Percentiles rank a stretch among this genome's conserved stretches.
Evolutionary conservation across 768 basidiomycete genomes (phyloP).

Genomic region (Tylopilus sp.): DNA sequence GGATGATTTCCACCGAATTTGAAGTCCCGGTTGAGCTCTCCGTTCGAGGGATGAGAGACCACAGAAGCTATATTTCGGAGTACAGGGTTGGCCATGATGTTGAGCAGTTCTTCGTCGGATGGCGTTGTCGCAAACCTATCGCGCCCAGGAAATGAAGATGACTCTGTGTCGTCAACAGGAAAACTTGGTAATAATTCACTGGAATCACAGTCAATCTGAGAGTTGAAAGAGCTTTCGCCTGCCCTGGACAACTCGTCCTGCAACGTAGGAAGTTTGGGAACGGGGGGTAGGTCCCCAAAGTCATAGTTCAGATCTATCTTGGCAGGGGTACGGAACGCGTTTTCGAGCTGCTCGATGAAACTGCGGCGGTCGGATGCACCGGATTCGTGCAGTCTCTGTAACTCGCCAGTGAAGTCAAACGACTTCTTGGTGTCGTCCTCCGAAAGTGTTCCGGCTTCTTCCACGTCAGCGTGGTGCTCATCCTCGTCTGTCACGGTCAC

Average conservation of each 20-base stretch:
- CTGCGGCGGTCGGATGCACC: slow-evolving; percentile 66
- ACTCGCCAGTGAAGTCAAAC: slow-evolving; percentile 82
- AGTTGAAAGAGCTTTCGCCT: slow-evolving; percentile 22
- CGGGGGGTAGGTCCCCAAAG: slow-evolving; percentile 47
- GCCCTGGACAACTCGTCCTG: slow-evolving; percentile 26
- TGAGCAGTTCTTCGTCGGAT: slow-evolving; percentile 34
- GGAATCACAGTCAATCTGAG: slow-evolving; percentile 16
- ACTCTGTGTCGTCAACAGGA: slow-evolving; percentile 30
- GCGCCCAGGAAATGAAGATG: slow-evolving; percentile 39
- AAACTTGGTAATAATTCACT: slow-evolving; percentile 14
- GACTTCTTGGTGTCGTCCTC: slow-evolving; percentile 73
- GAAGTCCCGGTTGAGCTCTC: slow-evolving; percentile 68
- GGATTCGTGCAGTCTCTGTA: slow-evolving; percentile 65
- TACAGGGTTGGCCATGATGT: slow-evolving; percentile 12
- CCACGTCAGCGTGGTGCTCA: slow-evolving; percentile 37
- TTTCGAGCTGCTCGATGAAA: slow-evolving; percentile 81
- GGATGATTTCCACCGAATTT: slow-evolving; percentile 60
- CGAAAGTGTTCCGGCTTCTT: slow-evolving; percentile 41
- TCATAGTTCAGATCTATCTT: slow-evolving; percentile 57
- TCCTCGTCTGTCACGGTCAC: slow-evolving; percentile 46
- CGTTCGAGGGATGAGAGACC: slow-evolving; percentile 51
- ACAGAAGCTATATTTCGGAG: slow-evolving; percentile 31
- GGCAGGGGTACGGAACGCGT: slow-evolving; percentile 73
- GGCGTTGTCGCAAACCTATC: slow-evolving; percentile 30
- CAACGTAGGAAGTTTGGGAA: slow-evolving; percentile 47